These are phyloP conservation scores for Tetrapisispora phaffii DNA, from an alignment of 805 yeast species.

Conservation along the genomic window DNA sequence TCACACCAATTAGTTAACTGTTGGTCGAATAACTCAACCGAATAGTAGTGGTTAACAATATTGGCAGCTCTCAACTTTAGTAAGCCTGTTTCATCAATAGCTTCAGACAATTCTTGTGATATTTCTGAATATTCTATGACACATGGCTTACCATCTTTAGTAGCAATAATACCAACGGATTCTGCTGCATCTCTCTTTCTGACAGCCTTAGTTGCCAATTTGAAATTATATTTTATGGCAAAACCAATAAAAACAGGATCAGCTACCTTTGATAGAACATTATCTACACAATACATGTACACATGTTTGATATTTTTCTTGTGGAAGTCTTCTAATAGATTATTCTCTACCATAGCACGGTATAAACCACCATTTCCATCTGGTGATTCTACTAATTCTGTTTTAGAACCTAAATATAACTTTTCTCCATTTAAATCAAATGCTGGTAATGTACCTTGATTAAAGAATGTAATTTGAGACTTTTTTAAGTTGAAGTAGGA, in stretches of 20 bases:
- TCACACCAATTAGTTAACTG: conserved; percentile 62
- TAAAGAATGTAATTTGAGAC: conserved; percentile 64
- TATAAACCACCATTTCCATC: conserved; percentile 98
- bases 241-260: conserved; percentile 84
- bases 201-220: conserved; percentile 88
- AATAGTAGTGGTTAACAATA: conserved; percentile 93
- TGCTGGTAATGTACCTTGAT: conserved; percentile 94
- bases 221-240: conserved; percentile 54
- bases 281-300: conserved; percentile 96
- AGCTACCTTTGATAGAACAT: conserved; percentile 81
- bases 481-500: conserved; percentile 59
- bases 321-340: conserved; percentile 58
- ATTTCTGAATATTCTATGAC: conserved; percentile 95
- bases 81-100: conserved; percentile 48
- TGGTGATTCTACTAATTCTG: conserved; percentile 70
- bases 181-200: conserved; percentile 83
- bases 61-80: conserved; percentile 86
- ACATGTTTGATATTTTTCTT: conserved; percentile 70
- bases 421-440: conserved; percentile 59
- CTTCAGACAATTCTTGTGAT: conserved; percentile 58
- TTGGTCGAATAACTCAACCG: conserved; percentile 56
- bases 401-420: conserved; percentile 50
- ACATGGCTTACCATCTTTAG: conserved; percentile 59
- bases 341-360: conserved; percentile 60
- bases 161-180: conserved; percentile 84